Conservation (phyloP, 331 rosid species). For the Pyracantha coccinea region DNA sequence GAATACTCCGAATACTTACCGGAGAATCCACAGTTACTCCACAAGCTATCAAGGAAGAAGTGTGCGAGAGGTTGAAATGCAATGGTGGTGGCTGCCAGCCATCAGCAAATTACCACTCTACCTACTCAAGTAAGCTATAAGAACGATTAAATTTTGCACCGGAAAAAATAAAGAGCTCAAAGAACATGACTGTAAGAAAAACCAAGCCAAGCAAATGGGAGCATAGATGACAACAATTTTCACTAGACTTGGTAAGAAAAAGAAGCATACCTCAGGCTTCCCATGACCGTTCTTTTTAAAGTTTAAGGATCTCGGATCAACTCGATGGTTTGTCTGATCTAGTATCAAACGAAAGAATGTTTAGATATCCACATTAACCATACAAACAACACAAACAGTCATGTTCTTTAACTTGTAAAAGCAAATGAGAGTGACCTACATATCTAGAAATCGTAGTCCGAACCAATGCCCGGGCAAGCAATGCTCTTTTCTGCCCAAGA, state of each 20-base stretch:
- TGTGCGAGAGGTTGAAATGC: constrained; percentile 89
- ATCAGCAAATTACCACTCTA: constrained; percentile 47
- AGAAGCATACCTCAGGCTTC: constrained; percentile 86
- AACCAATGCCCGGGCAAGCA: constrained; percentile 71
- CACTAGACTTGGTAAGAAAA: background rate
- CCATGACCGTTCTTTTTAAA: constrained; percentile 70
- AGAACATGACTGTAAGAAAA: background rate
- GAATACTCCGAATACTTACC: constrained; percentile 37
- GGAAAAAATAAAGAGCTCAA: background rate
- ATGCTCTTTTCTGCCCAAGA: constrained; percentile 50
- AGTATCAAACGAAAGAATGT: constrained; percentile 27
- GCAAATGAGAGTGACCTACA: constrained; percentile 34
- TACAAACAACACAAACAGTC: background rate
- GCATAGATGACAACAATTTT: background rate
- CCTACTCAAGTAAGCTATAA: constrained; percentile 31
- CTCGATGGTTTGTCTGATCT: constrained; percentile 37
- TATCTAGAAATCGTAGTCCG: constrained; percentile 81
- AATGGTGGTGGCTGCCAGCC: constrained; percentile 54
- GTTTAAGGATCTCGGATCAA: constrained; percentile 57
- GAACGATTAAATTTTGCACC: background rate
- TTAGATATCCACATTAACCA: constrained; percentile 10
- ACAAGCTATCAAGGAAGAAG: constrained; percentile 80
- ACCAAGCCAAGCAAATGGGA: background rate
- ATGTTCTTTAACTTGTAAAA: background rate
- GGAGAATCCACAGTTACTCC: constrained; percentile 66